phyloP scores from a whole-genome alignment of 805 yeast species.

The Ogataea ganodermae region DNA sequence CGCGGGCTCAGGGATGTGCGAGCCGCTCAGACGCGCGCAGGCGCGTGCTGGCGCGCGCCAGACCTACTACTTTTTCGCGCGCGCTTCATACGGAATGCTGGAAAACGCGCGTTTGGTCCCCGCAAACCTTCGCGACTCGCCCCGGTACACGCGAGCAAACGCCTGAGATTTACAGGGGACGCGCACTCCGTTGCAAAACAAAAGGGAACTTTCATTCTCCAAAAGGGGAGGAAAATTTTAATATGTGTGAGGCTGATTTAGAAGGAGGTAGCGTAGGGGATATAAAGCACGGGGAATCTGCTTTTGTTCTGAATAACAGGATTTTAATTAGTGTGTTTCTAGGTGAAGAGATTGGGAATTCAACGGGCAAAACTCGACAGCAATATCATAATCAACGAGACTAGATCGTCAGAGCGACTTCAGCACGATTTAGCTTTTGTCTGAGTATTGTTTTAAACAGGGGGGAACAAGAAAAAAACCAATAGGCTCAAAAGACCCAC shows the following conservation, averaged over 20 bases:
- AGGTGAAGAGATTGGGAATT: slow-evolving; percentile 4
- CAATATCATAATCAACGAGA: neutral
- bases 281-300: slow-evolving; percentile 10
- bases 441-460: slow-evolving; percentile 5
- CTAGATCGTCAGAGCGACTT: slow-evolving; percentile 7
- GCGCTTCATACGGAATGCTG: slow-evolving; percentile 1
- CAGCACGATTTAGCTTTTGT: slow-evolving; percentile 5
- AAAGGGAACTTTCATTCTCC: slow-evolving; percentile 9
- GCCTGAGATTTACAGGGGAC: slow-evolving; percentile 4
- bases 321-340: neutral
- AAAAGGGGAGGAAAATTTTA: slow-evolving; percentile 11
- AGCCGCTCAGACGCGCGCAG: slow-evolving; percentile 7
- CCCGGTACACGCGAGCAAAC: slow-evolving; percentile 3
- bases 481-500: neutral
- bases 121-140: neutral
- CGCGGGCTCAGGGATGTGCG: slow-evolving; percentile 5
- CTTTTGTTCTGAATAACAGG: neutral
- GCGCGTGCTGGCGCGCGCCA: neutral
- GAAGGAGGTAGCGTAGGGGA: slow-evolving; percentile 4
- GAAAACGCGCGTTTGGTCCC: neutral
- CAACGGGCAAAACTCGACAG: neutral
- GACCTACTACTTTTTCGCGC: neutral
- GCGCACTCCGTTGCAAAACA: slow-evolving; percentile 10
- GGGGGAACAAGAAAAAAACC: slow-evolving; percentile 5
- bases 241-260: slow-evolving; percentile 3